Evolutionary conservation across 1,284 basidiomycete genomes (phyloP).

Genomic region (Blastosporella zonata): DNA sequence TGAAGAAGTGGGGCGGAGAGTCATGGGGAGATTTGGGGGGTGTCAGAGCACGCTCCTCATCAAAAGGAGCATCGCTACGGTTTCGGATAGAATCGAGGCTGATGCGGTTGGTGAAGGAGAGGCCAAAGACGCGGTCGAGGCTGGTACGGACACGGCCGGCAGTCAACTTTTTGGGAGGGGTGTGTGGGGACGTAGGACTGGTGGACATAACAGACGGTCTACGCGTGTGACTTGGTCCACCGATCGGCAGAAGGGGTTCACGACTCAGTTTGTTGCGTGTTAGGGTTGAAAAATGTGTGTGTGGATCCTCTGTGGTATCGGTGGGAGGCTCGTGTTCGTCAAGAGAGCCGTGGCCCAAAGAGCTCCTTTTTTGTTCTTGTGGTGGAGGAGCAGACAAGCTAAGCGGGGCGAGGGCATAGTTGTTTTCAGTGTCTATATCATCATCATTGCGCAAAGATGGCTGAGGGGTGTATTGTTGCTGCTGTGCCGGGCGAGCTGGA

Average conservation of each 20-base stretch:
- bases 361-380: conserved; percentile 17
- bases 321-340: conserved; percentile 21
- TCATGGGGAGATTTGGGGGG: conserved; percentile 9
- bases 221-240: conserved; percentile 20
- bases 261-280: conserved; percentile 57
- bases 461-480: conserved; percentile 36
- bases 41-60: conserved; percentile 17
- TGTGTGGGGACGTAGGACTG: conserved; percentile 13
- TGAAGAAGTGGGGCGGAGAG: conserved; percentile 13
- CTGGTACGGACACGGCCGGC: conserved; percentile 48
- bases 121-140: conserved; percentile 50
- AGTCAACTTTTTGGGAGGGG: conserved; percentile 18
- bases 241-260: conserved; percentile 62
- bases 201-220: conserved; percentile 16
- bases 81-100: conserved; percentile 50
- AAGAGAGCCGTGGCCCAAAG: conserved; percentile 12
- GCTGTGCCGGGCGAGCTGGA: conserved; percentile 54
- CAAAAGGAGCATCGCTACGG: conserved; percentile 16
- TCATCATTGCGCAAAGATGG: conserved; percentile 26
- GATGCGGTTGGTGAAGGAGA: conserved; percentile 40
- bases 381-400: conserved; percentile 1
- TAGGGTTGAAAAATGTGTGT: conserved; percentile 25
- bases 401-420: conserved; percentile 16
- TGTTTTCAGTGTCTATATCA: conserved; percentile 5
- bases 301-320: conserved; percentile 25